These are phyloP conservation scores for Sanghuangporus baumii DNA, from an alignment of 1,284 basidiomycete genomes.

Conservation along the genomic window DNA sequence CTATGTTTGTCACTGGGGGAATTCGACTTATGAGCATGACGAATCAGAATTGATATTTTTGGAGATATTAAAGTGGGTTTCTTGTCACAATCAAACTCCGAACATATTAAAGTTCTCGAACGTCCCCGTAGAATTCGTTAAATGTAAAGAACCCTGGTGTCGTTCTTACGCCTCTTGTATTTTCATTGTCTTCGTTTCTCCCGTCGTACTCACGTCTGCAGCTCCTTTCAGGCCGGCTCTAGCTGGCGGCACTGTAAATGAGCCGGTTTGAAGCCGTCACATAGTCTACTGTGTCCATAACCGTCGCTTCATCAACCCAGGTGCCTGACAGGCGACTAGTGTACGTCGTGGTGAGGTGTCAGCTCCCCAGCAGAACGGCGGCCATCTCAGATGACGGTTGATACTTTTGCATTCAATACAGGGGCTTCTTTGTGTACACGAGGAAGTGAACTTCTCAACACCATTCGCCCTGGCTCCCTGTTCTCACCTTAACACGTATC, in stretches of 20 bases:
- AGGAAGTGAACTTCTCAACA: background rate
- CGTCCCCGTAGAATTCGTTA: background rate
- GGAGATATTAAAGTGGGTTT: background rate
- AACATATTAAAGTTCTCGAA: conserved; percentile 4
- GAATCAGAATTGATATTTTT: background rate
- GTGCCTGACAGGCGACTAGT: background rate
- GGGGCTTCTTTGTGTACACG: background rate
- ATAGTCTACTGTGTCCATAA: background rate
- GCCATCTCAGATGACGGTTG: background rate
- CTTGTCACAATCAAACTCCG: background rate
- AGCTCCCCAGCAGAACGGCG: background rate
- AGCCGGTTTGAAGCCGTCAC: background rate
- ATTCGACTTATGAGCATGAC: background rate
- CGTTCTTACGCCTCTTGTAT: conserved; percentile 2
- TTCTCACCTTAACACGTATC: background rate
- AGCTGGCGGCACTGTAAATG: background rate
- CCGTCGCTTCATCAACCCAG: background rate
- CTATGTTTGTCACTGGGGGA: background rate
- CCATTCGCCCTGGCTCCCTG: background rate
- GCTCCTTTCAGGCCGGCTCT: background rate
- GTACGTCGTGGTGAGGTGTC: background rate
- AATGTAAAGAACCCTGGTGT: background rate
- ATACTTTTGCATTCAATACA: background rate
- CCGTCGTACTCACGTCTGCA: background rate
- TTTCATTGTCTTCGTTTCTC: background rate